Evolutionary conservation across 371 early-diverging fungal species (phyloP).

Genomic region (Nematocida sp.): DNA sequence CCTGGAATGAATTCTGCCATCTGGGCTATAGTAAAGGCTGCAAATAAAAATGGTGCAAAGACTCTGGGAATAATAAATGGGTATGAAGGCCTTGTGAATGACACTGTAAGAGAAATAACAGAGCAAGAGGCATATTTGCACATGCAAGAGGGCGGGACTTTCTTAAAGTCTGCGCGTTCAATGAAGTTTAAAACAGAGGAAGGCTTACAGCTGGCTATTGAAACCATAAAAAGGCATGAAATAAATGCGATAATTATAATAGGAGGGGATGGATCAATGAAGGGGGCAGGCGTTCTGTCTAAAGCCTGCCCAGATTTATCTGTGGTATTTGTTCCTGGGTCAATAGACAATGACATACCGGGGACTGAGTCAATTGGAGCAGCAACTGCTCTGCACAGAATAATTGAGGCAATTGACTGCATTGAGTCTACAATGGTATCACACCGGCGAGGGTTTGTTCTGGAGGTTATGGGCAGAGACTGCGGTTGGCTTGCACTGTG

Average conservation of each 20-base stretch:
- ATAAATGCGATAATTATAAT: conserved; percentile 90
- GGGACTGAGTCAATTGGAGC: conserved; percentile 85
- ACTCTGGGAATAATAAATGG: conserved; percentile 78
- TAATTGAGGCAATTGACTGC: conserved; percentile 89
- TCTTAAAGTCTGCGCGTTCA: conserved; percentile 89
- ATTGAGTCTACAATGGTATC: conserved; percentile 87
- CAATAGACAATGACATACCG: conserved; percentile 81
- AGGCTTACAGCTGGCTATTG: conserved; percentile 81
- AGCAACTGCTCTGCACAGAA: conserved; percentile 86
- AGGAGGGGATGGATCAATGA: conserved; percentile 96
- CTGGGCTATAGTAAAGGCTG: conserved; percentile 83
- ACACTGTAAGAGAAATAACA: conserved; percentile 79
- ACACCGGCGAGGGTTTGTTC: conserved; percentile 93
- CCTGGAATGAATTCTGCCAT: conserved; percentile 98
- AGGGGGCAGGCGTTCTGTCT: conserved; percentile 75
- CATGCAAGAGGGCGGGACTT: conserved; percentile 86
- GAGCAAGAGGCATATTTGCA: conserved; percentile 83
- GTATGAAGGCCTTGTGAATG: conserved; percentile 89
- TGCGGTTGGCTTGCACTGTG: conserved; percentile 98
- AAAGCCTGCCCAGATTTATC: conserved; percentile 64
- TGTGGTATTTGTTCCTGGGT: conserved; percentile 90
- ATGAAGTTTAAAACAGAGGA: conserved; percentile 78
- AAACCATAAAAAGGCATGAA: conserved; percentile 79
- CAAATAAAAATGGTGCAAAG: conserved; percentile 60
- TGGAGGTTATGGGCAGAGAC: conserved; percentile 98